A percentile compares a stretch with the other conserved stretches of the same genome.
Conservation (phyloP, 2,329 filamentous ascomycete genomes). For the Bretziella fagacearum region DNA sequence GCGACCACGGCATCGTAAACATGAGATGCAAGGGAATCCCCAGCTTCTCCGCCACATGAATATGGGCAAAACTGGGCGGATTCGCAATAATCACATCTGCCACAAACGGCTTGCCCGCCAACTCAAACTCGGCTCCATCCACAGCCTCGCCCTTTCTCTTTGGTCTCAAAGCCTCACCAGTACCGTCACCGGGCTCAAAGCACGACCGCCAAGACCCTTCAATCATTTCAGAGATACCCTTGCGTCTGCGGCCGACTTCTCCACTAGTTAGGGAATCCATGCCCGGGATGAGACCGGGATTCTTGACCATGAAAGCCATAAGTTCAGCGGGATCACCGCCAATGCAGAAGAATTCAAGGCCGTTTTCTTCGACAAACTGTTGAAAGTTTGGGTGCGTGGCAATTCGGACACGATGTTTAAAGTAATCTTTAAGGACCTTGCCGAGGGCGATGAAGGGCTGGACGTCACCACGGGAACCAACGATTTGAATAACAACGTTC, state of each 20-base stretch:
- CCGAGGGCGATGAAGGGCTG: slow-evolving; percentile 60
- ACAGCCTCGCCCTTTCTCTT: slow-evolving; percentile 28
- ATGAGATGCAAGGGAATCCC: slow-evolving; percentile 67
- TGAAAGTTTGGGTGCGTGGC: slow-evolving; percentile 57
- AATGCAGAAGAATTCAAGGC: slow-evolving; percentile 58
- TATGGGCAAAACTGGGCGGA: slow-evolving; percentile 58
- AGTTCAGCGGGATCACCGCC: slow-evolving; percentile 60
- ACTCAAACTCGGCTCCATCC: slow-evolving; percentile 31
- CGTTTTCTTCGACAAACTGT: slow-evolving; percentile 50
- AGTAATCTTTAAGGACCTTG: slow-evolving; percentile 43
- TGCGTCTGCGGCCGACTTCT: slow-evolving; percentile 57
- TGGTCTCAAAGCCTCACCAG: slow-evolving; percentile 30
- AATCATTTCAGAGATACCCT: slow-evolving; percentile 63
- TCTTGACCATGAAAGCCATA: slow-evolving; percentile 86
- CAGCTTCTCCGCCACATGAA: slow-evolving; percentile 59
- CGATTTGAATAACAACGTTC: slow-evolving; percentile 59
- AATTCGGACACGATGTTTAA: slow-evolving; percentile 55
- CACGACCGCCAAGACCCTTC: slow-evolving; percentile 76
- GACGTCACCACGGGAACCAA: slow-evolving; percentile 58
- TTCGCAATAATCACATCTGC: slow-evolving; percentile 71
- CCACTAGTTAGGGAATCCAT: slow-evolving; percentile 60
- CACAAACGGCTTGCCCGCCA: slow-evolving; percentile 46
- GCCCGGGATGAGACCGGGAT: slow-evolving; percentile 70
- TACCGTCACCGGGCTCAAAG: slow-evolving; percentile 58
- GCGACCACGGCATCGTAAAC: slow-evolving; percentile 94